These are phyloP conservation scores for Suillus ampliporus DNA, from an alignment of 768 basidiomycete genomes.

Conservation along the genomic window DNA sequence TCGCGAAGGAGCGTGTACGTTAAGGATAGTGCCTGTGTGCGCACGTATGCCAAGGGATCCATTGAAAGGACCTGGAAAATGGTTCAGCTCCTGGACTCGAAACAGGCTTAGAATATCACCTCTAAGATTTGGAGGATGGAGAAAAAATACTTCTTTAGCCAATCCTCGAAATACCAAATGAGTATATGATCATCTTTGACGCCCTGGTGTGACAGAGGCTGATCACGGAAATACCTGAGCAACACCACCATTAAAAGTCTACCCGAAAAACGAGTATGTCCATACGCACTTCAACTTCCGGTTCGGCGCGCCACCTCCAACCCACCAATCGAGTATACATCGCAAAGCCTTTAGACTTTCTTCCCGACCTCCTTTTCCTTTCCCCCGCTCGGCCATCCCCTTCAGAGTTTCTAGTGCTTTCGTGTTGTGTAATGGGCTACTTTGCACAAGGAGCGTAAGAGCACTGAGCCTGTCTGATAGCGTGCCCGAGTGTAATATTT, in stretches of 20 bases:
- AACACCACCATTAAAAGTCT: background rate
- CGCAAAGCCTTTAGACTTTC: conserved; percentile 90
- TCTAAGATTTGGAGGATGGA: conserved; percentile 89
- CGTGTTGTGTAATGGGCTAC: conserved; percentile 84
- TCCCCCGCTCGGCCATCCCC: conserved; percentile 75
- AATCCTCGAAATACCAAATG: conserved; percentile 94
- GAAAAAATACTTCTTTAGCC: conserved; percentile 97
- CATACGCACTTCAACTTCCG: conserved; percentile 80
- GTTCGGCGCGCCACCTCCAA: conserved; percentile 88
- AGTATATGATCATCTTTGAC: conserved; percentile 76
- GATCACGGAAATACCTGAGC: conserved; percentile 87
- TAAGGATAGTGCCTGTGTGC: conserved; percentile 81
- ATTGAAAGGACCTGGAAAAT: conserved; percentile 68
- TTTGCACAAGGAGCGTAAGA: conserved; percentile 86
- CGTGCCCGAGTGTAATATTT: conserved; percentile 87
- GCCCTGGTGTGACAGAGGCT: conserved; percentile 67
- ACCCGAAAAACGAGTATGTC: background rate
- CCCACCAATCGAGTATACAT: conserved; percentile 97
- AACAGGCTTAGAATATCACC: conserved; percentile 47
- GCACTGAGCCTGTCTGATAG: conserved; percentile 92
- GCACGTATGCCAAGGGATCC: conserved; percentile 87
- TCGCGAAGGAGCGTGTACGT: conserved; percentile 82
- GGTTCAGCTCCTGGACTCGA: conserved; percentile 2
- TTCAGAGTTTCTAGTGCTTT: conserved; percentile 80
- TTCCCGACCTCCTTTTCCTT: conserved; percentile 88